Conservation (phyloP, 176 grass and related monocot species). For the Luzula sylvatica region DNA sequence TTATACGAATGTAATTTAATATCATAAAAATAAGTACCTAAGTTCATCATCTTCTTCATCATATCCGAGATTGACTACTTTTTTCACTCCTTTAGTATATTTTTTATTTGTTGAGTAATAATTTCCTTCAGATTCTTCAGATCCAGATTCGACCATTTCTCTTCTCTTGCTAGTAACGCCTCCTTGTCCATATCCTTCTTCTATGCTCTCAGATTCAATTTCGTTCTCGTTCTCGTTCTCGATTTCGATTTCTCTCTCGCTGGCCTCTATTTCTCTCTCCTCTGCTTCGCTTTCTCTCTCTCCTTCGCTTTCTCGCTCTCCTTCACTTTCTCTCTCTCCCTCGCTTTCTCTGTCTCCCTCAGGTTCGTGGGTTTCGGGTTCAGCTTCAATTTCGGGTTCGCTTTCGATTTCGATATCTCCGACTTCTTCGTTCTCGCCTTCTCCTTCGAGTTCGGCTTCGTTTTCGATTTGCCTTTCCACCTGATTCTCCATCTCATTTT, state of each 20-base stretch:
- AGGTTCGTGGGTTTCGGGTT: slow-evolving; percentile 11
- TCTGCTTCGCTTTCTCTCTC: slow-evolving; percentile 53
- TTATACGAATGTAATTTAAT: slow-evolving; percentile 5
- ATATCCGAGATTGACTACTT: slow-evolving; percentile 22
- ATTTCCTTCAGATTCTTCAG: slow-evolving; percentile 78
- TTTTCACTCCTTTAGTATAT: slow-evolving; percentile 17
- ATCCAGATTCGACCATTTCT: slow-evolving; percentile 53
- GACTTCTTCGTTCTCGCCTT: slow-evolving; percentile 63
- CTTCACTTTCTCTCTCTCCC: slow-evolving; percentile 42
- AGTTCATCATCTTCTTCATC: slow-evolving; percentile 44
- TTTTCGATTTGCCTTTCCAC: slow-evolving; percentile 37
- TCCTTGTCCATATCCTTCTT: slow-evolving; percentile 62
- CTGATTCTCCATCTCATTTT: slow-evolving; percentile 67
- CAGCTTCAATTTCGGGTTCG: slow-evolving; percentile 49
- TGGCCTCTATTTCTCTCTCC: slow-evolving; percentile 43
- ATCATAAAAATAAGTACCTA: slow-evolving; percentile 43
- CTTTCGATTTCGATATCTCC: slow-evolving; percentile 51
- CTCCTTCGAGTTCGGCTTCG: slow-evolving; percentile 74
- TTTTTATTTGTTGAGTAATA: slow-evolving; percentile 25
- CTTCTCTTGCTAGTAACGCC: slow-evolving; percentile 63
- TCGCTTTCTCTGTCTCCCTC: slow-evolving; percentile 29
- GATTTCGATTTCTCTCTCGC: slow-evolving; percentile 34
- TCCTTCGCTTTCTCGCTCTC: slow-evolving; percentile 55
- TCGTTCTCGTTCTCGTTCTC: slow-evolving; percentile 6
- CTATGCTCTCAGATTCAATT: slow-evolving; percentile 37